Percentiles rank a stretch among this genome's conserved stretches.
These are phyloP conservation scores for Allantophomopsis lycopodina DNA, from an alignment of 2,329 filamentous ascomycete genomes.

Conservation along the genomic window DNA sequence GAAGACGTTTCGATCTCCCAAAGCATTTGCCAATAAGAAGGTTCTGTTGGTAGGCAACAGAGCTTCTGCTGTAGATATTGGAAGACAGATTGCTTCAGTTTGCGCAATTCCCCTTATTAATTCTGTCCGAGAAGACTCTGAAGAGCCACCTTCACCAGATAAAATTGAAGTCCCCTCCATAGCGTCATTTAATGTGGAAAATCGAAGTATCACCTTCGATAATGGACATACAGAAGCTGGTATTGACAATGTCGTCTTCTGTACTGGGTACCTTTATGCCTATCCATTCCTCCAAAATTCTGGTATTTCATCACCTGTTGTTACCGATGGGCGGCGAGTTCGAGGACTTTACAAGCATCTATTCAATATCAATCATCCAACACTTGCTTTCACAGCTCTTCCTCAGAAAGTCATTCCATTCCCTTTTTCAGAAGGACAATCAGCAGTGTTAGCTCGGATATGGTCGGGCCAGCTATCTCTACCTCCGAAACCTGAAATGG, in stretches of 20 bases:
- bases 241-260: slow-evolving; percentile 71
- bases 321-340: slow-evolving; percentile 57
- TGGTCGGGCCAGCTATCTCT: slow-evolving; percentile 60
- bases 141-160: slow-evolving; percentile 8
- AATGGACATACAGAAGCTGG: slow-evolving; percentile 50
- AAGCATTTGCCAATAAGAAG: slow-evolving; percentile 52
- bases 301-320: slow-evolving; percentile 33
- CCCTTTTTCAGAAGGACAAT: slow-evolving; percentile 65
- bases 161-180: slow-evolving; percentile 43
- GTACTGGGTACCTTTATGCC: slow-evolving; percentile 80
- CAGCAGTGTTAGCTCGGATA: slow-evolving; percentile 60
- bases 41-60: slow-evolving; percentile 76
- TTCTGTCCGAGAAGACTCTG: slow-evolving; percentile 39
- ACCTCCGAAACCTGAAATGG: slow-evolving; percentile 51
- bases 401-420: slow-evolving; percentile 84
- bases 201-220: slow-evolving; percentile 50
- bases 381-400: slow-evolving; percentile 62
- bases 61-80: slow-evolving; percentile 75
- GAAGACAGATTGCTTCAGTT: slow-evolving; percentile 53
- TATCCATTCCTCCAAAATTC: slow-evolving; percentile 52
- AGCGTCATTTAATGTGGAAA: slow-evolving; percentile 34
- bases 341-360: slow-evolving; percentile 67
- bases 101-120: slow-evolving; percentile 48
- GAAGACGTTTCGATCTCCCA: slow-evolving; percentile 62
- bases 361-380: slow-evolving; percentile 63